Base-by-base conservation (phyloP, 163 green algal genomes). In the Scenedesmus sp. region DNA sequence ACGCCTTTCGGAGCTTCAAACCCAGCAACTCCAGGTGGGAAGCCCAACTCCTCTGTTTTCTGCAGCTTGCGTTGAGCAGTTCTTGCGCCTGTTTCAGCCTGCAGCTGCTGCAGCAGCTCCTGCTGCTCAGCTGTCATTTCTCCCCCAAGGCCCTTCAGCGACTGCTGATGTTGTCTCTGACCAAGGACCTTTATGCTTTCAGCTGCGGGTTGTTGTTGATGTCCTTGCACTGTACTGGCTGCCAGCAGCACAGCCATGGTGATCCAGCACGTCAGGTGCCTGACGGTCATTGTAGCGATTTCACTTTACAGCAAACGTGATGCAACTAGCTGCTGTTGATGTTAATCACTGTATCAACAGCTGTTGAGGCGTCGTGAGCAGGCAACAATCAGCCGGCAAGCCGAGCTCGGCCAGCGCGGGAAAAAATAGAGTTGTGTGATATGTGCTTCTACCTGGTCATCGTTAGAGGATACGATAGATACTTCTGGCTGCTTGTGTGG, bases 51-150 rank as follows among this genome's bases (percentile, higher is more conserved):
- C 18, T 82, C 9, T 13, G 9, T 82, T 13, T 82, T 10, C 73
- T 51, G 73, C 33, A 82, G 73, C 73, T 82, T 82, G 3, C 73
- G 73, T 37, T 82, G 73, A 44, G 73, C 37, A 46, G 18, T 37
- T n/a, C 35, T 82, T 3, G 33, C 35, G 18, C 73, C 73, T 49
- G 73, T 51, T 37, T 83, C 73, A n/a, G 73, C 33, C 73, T 83
- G 73, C 73, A 83, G 73, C 73, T 49, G 73, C 73, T 53, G 37
- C 73, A 83, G 73, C 73, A 83, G 37, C 73, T 35, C 73, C 18
- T 30, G 37, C 73, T 83, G 73, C 73, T 46, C 30, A 5, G 15
- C 73, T 46, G 73, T 83, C 73, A 83, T 33, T 18, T 83, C 73
- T n/a, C 37, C 65, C 5, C 65, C 65, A 37, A 76, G 65, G 30